Evolutionary conservation across 83 land plant genomes (phyloP).

Genomic region (Picea engelmannii): DNA sequence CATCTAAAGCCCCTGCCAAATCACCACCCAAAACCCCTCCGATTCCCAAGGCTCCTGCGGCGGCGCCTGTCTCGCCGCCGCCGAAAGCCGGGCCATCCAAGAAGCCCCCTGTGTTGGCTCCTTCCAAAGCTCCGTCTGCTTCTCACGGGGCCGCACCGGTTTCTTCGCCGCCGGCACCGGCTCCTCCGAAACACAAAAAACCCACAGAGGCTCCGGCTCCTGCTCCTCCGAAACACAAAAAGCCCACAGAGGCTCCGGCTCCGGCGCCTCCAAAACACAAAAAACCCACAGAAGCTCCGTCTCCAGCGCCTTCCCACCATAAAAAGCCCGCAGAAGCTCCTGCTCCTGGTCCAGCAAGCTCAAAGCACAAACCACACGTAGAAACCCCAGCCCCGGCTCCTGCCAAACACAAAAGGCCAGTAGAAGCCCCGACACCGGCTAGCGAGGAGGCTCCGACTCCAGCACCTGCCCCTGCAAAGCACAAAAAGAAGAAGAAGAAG

Average conservation of each 20-base stretch:
- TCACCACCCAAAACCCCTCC: neutral
- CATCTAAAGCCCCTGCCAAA: neutral
- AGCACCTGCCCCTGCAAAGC: neutral
- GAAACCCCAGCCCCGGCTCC: neutral
- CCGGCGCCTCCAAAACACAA: neutral
- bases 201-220: neutral
- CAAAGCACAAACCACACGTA: neutral
- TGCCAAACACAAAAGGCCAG: neutral
- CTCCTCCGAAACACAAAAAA: neutral
- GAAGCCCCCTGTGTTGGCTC: neutral
- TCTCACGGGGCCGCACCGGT: neutral
- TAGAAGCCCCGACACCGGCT: too few species aligned
- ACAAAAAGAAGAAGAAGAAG: neutral
- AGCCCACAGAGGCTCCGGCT: neutral
- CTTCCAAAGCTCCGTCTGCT: neutral
- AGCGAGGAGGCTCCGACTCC: neutral
- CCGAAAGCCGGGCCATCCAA: neutral
- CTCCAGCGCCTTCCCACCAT: too few species aligned
- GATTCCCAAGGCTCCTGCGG: neutral
- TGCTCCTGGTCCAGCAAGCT: neutral
- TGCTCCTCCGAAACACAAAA: neutral
- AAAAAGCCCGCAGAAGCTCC: neutral
- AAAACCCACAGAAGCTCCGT: too few species aligned
- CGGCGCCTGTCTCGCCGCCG: neutral
- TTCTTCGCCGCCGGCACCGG: neutral